Evolutionary conservation across 73 alveolate species (phyloP), one percentile per base, ranked within the genome.

Genomic region (Paramecium sexaurelia): DNA sequence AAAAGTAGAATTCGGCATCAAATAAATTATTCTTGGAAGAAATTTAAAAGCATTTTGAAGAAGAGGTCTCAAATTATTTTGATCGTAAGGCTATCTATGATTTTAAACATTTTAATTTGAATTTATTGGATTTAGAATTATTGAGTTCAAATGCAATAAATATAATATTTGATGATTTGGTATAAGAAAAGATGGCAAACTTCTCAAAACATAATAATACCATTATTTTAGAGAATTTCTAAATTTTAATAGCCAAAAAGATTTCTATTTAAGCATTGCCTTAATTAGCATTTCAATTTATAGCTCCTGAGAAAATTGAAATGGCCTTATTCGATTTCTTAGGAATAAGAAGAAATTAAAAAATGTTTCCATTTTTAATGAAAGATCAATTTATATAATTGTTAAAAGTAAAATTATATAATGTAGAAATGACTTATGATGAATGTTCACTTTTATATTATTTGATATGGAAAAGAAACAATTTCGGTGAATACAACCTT

Each of bases 231-330:
- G 90, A 78, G 19, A 78, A 78, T 45, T 78, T 78, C 15, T 37
- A 78, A 78, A 78, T 78, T n/a, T 22, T 41, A 2, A 43, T 78
- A 19, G 75, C 90, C 10, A 78, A 78, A 78, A 78, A 78, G 71
- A 24, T 78, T 7, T 20, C 90, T 7, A 15, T 78, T 3, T 11
- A 41, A 39, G 90, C 90, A 3, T 22, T 78, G 37, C 89, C 89
- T 5, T 75, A 75, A 75, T 36, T 75, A 19, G 89, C 89, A 6
- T 75, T 26, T 7, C 19, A 39, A 36, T 75, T 75, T 29, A 75
- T 75, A 33, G 36, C 36, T 17, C 66, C 66, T 20, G 89, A 75
- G 20, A 75, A 39, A 39, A 37, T 78, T 19, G 90, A 78, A 45
- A 26, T 40, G 40, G 90, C 90, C 1, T 11, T 78, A 43, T 41